phyloP scores from a whole-genome alignment of 2,329 filamentous ascomycete species.

The Gaeumannomyces sp. region DNA sequence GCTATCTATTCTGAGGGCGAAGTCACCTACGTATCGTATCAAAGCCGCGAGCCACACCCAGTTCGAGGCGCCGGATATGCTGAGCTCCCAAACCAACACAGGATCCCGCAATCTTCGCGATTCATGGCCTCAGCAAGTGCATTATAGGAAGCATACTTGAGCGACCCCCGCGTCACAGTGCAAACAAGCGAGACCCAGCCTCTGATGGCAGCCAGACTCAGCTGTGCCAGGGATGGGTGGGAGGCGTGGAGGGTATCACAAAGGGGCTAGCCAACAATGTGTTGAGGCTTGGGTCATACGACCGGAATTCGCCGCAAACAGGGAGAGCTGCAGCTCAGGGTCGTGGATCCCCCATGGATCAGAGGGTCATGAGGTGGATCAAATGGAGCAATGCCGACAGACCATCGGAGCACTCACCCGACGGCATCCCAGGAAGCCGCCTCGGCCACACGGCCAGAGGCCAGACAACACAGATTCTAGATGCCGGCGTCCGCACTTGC shows the following conservation, averaged over 20 bases:
- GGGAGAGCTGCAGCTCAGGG: background rate
- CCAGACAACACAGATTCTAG: background rate
- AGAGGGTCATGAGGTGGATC: constrained; percentile 1
- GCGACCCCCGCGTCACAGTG: background rate
- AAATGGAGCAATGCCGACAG: background rate
- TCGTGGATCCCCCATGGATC: background rate
- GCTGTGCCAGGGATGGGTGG: too few species aligned
- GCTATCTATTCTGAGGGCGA: background rate
- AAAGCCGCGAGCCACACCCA: background rate
- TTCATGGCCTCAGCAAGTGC: background rate
- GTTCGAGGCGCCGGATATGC: background rate
- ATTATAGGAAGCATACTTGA: background rate
- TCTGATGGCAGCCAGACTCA: background rate
- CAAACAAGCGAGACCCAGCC: background rate
- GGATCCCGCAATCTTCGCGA: background rate
- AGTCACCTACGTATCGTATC: background rate
- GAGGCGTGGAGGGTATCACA: background rate
- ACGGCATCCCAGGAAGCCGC: background rate
- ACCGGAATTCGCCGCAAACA: background rate
- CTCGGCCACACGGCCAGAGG: too few species aligned
- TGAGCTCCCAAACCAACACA: background rate
- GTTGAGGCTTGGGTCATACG: constrained; percentile 2
- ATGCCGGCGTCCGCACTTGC: background rate
- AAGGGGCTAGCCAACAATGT: background rate
- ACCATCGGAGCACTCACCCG: background rate